These are phyloP conservation scores for Parietaria judaica DNA, from an alignment of 306 rosid genomes.

Conservation along the genomic window DNA sequence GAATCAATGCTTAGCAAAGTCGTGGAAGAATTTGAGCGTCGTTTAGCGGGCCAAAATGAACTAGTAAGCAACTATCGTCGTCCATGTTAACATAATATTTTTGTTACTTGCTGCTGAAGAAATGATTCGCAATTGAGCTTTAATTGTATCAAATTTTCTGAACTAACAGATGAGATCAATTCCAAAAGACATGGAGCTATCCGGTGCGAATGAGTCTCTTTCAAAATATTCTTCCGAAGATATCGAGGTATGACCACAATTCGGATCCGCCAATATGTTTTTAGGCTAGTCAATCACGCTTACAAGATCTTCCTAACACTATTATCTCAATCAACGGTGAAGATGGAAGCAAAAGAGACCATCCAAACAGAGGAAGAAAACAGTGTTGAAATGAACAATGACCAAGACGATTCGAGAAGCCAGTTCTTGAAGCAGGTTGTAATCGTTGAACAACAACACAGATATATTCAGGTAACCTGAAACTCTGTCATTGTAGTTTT, in stretches of 20 bases:
- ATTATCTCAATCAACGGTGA: conserved; percentile 14
- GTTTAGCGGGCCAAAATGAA: conserved; percentile 38
- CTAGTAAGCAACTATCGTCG: conserved; percentile 24
- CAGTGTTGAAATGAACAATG: conserved; percentile 17
- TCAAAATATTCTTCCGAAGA: conserved; percentile 33
- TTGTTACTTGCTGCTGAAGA: no score
- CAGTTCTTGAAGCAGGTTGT: conserved; percentile 29
- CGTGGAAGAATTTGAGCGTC: conserved; percentile 69
- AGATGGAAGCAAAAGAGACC: conserved; percentile 46
- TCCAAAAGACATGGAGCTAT: conserved; percentile 28
- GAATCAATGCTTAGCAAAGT: conserved; percentile 69
- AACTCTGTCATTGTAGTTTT: background rate
- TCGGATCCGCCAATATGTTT: background rate
- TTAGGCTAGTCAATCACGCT: conserved; percentile 3
- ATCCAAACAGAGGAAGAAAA: conserved; percentile 28
- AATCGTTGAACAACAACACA: conserved; percentile 47
- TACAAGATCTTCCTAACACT: background rate
- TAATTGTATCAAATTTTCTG: background rate
- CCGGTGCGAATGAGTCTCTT: conserved; percentile 28
- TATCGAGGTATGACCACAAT: conserved; percentile 32
- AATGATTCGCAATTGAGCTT: no score
- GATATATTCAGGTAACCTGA: conserved; percentile 49
- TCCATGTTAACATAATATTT: no score
- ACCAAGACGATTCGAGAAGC: conserved; percentile 22
- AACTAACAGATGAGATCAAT: conserved; percentile 40